Base-by-base conservation (phyloP, 2,329 filamentous ascomycete species). In the Taxawa tesnikishii region DNA sequence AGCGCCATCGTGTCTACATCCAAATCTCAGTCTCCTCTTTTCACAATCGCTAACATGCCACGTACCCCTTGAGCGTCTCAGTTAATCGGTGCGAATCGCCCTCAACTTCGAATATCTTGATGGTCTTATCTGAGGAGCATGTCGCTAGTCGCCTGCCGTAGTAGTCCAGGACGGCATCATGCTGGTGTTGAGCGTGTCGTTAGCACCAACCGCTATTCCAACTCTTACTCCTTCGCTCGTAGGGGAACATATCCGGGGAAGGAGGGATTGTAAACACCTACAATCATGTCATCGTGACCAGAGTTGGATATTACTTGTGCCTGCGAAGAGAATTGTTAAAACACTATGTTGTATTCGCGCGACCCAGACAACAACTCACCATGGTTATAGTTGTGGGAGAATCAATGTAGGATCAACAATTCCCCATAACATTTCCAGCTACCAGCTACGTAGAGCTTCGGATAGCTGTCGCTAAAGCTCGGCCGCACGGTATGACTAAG, bases 221-320 rank as follows among this genome's bases (percentile, higher is more conserved):
- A 21, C 15, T 30, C n/a, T 25, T 29, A 34, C 31, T 26, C 35
- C 23, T 30, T 26, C 29, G 15, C 23, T 27, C 19, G 19, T 23
- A 23, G 15, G 29, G 28, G 34, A 29, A 27, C 26, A 30, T 30
- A 25, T 32, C 21, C 23, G 26, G 26, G 26, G 30, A 29, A n/a
- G 19, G 32, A 10, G 7, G 29, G 15, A 26, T 26, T 11, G 24
- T 21, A 29, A 31, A 37, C 46, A 75, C 83, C 53, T 85, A 96
- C 88, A 73, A 98, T 94, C 88, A 96, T 96, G 59, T 94, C 88
- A 79, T 96, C 88, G 67, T 98, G 90, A 54, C 81, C 80, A 40
- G 79, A 81, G 60, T 83, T 85, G 43, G 79, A 73, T 60, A 87
- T 85, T 50, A 83, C 75, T 66, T 87, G 81, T 38, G 79, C 71